phyloP scores from a whole-genome alignment of 2,329 filamentous ascomycete genomes.

The Calonectria fujianensis region DNA sequence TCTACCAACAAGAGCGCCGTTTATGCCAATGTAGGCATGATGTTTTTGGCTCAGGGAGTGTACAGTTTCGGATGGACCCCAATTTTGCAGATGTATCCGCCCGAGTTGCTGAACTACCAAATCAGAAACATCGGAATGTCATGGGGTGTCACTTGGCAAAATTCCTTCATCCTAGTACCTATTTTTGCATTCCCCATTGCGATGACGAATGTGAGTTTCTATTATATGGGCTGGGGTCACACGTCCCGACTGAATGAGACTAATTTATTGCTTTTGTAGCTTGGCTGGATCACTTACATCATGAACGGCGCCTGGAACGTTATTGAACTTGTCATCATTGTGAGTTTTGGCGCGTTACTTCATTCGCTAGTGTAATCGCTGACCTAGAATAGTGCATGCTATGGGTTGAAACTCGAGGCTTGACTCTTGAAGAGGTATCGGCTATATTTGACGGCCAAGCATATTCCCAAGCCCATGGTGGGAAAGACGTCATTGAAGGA shows the following conservation, averaged over 20 bases:
- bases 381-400: neutral
- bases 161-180: neutral
- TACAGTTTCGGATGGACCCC: neutral
- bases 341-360: neutral
- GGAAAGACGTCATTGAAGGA: neutral
- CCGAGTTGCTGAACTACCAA: conserved; percentile 23
- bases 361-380: neutral
- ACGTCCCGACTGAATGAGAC: neutral
- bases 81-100: conserved; percentile 19
- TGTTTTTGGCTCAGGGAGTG: neutral
- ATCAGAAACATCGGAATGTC: conserved; percentile 32
- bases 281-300: neutral
- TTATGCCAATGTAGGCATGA: neutral
- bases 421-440: neutral
- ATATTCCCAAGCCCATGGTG: neutral
- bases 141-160: conserved; percentile 29
- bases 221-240: neutral
- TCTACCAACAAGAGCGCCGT: neutral
- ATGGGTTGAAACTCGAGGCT: neutral
- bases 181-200: neutral
- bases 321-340: neutral
- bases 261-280: neutral
- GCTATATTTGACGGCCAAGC: neutral
- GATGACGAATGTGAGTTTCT: neutral
- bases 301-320: neutral